Evolutionary conservation across 2,329 filamentous ascomycete species (phyloP).

Genomic region (Colletotrichum godetiae): DNA sequence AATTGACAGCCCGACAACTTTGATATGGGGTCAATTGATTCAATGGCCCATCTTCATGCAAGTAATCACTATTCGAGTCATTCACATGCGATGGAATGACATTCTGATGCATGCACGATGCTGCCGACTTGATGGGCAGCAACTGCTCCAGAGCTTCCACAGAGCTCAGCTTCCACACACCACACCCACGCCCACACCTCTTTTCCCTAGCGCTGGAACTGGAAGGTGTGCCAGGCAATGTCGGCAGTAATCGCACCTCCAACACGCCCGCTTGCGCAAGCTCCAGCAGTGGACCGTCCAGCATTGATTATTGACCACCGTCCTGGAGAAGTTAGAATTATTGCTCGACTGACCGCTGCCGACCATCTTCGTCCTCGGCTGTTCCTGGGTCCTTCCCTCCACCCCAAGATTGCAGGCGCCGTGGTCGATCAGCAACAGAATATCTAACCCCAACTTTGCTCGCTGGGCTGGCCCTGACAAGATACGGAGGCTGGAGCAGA

Average conservation of each 20-base stretch:
- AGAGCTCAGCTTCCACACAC: not conserved
- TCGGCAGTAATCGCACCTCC: constrained; percentile 14
- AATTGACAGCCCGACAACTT: constrained; percentile 20
- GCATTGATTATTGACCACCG: constrained; percentile 22
- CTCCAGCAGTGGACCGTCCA: constrained; percentile 19
- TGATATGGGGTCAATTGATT: constrained; percentile 15
- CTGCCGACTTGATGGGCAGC: constrained; percentile 12
- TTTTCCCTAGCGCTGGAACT: not conserved
- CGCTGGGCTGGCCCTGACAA: constrained; percentile 14
- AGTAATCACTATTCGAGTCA: not conserved
- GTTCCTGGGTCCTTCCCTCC: constrained; percentile 31
- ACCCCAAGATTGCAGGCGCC: constrained; percentile 16
- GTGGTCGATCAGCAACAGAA: constrained; percentile 18
- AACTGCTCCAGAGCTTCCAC: not conserved
- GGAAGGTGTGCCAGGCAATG: not conserved
- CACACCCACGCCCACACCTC: not conserved
- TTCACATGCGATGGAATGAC: not conserved
- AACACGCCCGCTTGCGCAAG: constrained; percentile 19
- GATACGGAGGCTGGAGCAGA: not conserved
- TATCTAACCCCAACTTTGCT: not conserved
- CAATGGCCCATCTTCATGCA: constrained; percentile 1
- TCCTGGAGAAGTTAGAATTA: not conserved
- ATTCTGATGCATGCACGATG: not conserved
- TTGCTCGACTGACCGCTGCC: constrained; percentile 14
- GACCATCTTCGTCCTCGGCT: constrained; percentile 8